Evolutionary conservation across 805 yeast species (phyloP), one percentile per base, ranked within the genome.

Genomic region (Yarrowia sp.): DNA sequence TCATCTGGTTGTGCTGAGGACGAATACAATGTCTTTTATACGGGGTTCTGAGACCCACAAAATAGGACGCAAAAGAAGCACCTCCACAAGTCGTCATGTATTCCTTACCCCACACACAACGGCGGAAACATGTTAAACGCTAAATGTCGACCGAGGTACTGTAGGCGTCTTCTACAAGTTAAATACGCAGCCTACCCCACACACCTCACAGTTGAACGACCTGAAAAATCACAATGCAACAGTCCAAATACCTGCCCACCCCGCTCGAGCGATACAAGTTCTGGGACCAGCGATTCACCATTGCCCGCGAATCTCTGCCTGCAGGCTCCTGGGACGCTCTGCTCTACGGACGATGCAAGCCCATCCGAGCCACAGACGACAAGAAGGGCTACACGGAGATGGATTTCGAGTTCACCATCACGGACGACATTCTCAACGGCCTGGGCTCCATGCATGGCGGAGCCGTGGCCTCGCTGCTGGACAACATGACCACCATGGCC

Each of bases 391-490:
- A 55, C 47, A 55, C 61, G n/a, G 61, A 55, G 16, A 31, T 55
- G 46, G 61, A 55, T 19, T 55, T 55, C 29, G 61, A 55, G 27
- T 55, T 55, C 47, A 39, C 47, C 8, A 39, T 55, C 29, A 38
- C 61, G 6, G 61, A 55, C 29, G 47, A 55, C 19, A 39, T 55
- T 10, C 61, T 55, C 47, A 55, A 55, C 19, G 61, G 61, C 14
- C 47, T 55, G 33, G 61, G 61, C 19, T 36, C 35, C 61, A 55
- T 55, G 61, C 61, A 55, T 14, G 61, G 61, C 6, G 61, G 61
- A 38, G 61, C 61, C 4, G 47, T 39, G 36, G 61, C 47, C 6
- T 55, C 61, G 9, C 29, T 55, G 35, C 35, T 55, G 21, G 61
- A 55, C 13, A 55, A 55, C 31, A 39, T 39, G 47, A 55, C 61